A percentile compares a stretch with the other conserved stretches of the same genome.
These are phyloP conservation scores for Tubosaeta sp. DNA, from an alignment of 768 basidiomycete genomes.

Conservation along the genomic window DNA sequence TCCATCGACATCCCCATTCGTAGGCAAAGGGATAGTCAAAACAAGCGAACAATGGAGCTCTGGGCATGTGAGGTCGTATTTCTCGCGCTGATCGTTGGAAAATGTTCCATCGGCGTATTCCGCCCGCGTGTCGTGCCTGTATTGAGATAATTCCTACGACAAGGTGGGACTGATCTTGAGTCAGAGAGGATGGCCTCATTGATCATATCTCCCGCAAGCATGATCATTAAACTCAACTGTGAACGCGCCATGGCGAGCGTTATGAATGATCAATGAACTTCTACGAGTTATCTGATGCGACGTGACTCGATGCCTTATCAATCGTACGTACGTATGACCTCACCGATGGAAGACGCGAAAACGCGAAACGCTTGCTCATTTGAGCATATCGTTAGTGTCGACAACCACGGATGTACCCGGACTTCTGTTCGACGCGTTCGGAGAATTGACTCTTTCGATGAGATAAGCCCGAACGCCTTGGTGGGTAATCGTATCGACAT, in stretches of 20 bases:
- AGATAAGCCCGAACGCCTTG: background rate
- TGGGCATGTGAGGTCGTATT: background rate
- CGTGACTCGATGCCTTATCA: slow-evolving; percentile 22
- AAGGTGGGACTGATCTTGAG: background rate
- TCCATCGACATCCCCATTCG: background rate
- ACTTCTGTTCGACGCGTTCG: slow-evolving; percentile 2
- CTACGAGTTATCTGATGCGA: slow-evolving; percentile 1
- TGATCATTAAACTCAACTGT: background rate
- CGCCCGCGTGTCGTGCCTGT: background rate
- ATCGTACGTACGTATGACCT: background rate
- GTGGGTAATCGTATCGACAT: background rate
- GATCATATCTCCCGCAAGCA: background rate
- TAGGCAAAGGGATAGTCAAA: background rate
- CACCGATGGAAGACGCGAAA: background rate
- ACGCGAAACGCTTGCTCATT: background rate
- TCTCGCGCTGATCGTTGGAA: background rate
- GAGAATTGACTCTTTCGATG: slow-evolving; percentile 7
- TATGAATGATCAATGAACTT: slow-evolving; percentile 1
- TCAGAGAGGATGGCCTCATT: background rate
- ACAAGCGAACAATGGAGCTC: slow-evolving; percentile 6
- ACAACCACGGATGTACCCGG: slow-evolving; percentile 1
- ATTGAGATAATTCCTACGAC: background rate
- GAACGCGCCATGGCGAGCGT: background rate
- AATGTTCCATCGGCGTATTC: background rate
- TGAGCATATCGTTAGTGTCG: slow-evolving; percentile 6